phyloP scores from a whole-genome alignment of 75 land plant species.

The Cunninghamia lanceolata region DNA sequence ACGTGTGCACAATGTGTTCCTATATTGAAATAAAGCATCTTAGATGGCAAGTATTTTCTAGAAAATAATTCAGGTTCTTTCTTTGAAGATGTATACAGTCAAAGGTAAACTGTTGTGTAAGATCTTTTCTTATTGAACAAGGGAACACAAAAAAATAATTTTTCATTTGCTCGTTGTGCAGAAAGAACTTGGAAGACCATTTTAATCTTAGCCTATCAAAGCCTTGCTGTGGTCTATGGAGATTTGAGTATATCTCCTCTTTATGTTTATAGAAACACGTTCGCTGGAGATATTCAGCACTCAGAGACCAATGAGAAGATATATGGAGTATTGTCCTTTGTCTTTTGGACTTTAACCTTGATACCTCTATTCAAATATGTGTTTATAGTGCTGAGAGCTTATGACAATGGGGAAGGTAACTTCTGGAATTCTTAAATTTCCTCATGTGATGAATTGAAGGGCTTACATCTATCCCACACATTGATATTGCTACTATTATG shows the following conservation, averaged over 20 bases:
- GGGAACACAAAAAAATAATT: background rate
- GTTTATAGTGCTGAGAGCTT: too few relatives aligned
- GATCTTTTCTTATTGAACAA: background rate
- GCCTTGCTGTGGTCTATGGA: conserved; percentile 46
- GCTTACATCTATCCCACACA: too few relatives aligned
- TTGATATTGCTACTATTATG: background rate
- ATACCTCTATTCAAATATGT: too few relatives aligned
- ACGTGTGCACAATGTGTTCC: too few relatives aligned
- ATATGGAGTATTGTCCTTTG: conserved; percentile 36
- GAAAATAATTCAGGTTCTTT: background rate
- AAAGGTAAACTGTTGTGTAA: too few relatives aligned
- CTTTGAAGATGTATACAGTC: background rate
- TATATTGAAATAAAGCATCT: too few relatives aligned
- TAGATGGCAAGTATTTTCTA: too few relatives aligned
- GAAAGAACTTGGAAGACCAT: conserved; percentile 30
- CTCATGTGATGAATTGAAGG: too few relatives aligned
- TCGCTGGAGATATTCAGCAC: conserved; percentile 27
- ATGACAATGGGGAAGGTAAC: too few relatives aligned
- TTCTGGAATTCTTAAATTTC: too few relatives aligned
- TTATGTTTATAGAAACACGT: conserved; percentile 37
- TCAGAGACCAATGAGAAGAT: conserved; percentile 32
- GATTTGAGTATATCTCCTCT: conserved; percentile 42
- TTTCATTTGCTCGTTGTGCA: conserved; percentile 15
- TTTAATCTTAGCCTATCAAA: conserved; percentile 34
- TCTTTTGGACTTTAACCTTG: too few relatives aligned